phyloP scores from a whole-genome alignment of 2,329 filamentous ascomycete species.

The Colletotrichum neosansevieriae region DNA sequence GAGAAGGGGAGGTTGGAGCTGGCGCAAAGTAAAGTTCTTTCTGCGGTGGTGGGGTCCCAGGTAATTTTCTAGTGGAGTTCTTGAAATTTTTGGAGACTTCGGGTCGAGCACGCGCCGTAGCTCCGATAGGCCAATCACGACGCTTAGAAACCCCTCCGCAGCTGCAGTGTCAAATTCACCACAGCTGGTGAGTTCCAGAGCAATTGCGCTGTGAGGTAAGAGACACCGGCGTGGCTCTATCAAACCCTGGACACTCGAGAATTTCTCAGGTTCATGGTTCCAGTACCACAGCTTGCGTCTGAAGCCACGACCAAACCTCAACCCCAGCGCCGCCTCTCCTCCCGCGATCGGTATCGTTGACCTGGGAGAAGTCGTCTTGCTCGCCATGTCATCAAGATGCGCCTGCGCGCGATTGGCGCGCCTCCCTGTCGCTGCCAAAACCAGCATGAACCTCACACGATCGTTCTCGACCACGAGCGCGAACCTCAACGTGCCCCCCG shows the following conservation, averaged over 20 bases:
- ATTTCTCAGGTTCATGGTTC: conserved; percentile 40
- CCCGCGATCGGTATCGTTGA: conserved; percentile 16
- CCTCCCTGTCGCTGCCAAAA: conserved; percentile 24
- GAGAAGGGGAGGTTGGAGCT: conserved; percentile 40
- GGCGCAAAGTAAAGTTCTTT: conserved; percentile 35
- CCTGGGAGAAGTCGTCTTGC: conserved; percentile 17
- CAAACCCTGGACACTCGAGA: conserved; percentile 32
- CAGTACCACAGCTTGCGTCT: conserved; percentile 22
- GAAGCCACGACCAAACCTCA: conserved; percentile 25
- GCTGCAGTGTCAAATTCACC: neutral
- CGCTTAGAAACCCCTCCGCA: neutral
- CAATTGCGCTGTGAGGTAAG: neutral
- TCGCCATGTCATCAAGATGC: conserved; percentile 39
- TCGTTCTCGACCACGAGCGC: conserved; percentile 50
- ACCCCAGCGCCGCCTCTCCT: neutral
- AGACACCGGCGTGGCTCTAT: conserved; percentile 22
- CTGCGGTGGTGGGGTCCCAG: conserved; percentile 30
- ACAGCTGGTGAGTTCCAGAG: neutral
- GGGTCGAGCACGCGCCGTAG: conserved; percentile 27
- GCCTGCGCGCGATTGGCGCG: conserved; percentile 37
- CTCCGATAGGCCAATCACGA: conserved; percentile 35
- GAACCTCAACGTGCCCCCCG: conserved; percentile 67
- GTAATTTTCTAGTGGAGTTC: conserved; percentile 39
- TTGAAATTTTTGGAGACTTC: conserved; percentile 38
- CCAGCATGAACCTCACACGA: conserved; percentile 42